Base-by-base conservation (phyloP, 2,329 filamentous ascomycete genomes). In the Hypoxylon sp. region DNA sequence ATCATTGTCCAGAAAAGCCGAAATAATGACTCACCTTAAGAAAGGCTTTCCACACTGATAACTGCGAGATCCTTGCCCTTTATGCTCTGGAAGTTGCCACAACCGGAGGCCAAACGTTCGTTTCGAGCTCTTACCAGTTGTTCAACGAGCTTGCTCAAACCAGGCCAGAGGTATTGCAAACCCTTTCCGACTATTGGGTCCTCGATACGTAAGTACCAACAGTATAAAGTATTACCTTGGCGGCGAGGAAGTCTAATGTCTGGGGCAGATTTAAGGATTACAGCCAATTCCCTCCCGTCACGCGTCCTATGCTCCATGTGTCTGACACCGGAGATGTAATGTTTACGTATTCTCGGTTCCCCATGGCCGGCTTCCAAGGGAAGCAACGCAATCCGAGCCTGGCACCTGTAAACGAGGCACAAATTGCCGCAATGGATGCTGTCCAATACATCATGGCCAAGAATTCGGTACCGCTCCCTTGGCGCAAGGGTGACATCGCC, bases 291-390 rank as follows among this genome's bases (percentile, higher is more conserved):
- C 62, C 62, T 5, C 62, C 62, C 21, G 49, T 65, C 14, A 65
- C 62, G 9, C 49, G 62, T 14, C 62, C 62, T 9, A 65, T 65
- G 62, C 55, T 60, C 25, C 62, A 65, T n/a, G 55, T 60, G 2
- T 60, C 67, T 10, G 67, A 66, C 11, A 52, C 34, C 13, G 67
- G 60, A 5, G 49, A 60, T 21, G 60, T 67, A 14, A 56, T 69
- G 36, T 69, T 69, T 46, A 58, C 53, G 5, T 69, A 63, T 21
- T 69, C 67, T 25, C 67, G 67, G n/a, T 64, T 58, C n/a, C 60
- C 64, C 23, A 63, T 69, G 60, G 56, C 64, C 5, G 67, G 64
- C 3, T 64, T 67, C 19, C 49, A 62, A 17, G 57, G 57, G 2
- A 52, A 41, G 19, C 45, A 62, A 14, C 60, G 64, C 6, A 67